Evolutionary conservation across 805 yeast species (phyloP), one percentile per base, ranked within the genome.

Genomic region (Yarrowia phangngaensis): DNA sequence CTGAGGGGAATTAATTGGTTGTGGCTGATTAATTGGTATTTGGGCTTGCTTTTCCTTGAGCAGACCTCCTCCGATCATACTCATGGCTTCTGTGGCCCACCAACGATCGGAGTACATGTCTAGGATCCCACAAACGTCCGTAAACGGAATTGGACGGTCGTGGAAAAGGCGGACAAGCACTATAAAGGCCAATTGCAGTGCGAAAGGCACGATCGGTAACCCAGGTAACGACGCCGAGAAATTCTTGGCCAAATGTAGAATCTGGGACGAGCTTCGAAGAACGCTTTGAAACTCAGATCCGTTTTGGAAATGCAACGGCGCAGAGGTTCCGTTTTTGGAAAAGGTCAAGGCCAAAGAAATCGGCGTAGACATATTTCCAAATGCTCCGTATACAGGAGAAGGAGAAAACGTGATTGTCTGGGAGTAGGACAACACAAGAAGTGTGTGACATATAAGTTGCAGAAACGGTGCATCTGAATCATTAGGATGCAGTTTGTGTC

Each of bases 11-110:
- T n/a, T n/a, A n/a, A 13, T n/a, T 8, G 16, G 19, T 14, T 28
- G 32, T 13, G 2, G 19, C 32, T 13, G 19, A n/a, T n/a, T n/a
- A n/a, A n/a, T n/a, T n/a, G n/a, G n/a, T n/a, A n/a, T n/a, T 14
- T 3, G 2, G 26, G 12, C 8, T 8, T 9, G n/a, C 13, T 24
- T 32, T 3, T 8, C 16, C 23, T 19, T 26, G n/a, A 38, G 9
- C 23, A 38, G 16, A 4, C 45, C 45, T 6, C 45, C 45, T 27
- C 45, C 45, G 14, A 38, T 38, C 45, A 38, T 38, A 19, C 45
- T 38, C 45, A 38, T 41, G 29, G 48, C 48, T 16, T 41, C 48
- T 6, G 48, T 41, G 29, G 48, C 48, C 48, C 48, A 41, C 48
- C 48, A 41, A 3, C 48, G 34, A 22, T 41, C 48, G 3, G 35